Percentiles rank a stretch among this genome's conserved stretches.
phyloP scores from a whole-genome alignment of 768 basidiomycete genomes.

The Lenzites betulinus region DNA sequence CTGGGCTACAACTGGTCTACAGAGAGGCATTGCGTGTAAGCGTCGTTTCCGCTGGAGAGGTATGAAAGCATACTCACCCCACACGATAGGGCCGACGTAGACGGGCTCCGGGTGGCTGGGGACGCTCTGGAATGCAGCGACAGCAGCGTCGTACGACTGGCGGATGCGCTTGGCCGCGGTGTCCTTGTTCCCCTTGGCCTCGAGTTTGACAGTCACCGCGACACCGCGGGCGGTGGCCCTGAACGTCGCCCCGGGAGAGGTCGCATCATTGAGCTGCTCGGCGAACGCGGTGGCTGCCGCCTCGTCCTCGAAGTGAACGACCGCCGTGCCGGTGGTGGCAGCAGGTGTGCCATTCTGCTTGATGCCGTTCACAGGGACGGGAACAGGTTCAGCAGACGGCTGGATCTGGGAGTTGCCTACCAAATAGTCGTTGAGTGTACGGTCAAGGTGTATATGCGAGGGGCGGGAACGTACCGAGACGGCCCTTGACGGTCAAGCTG shows the following conservation, averaged over 20 bases:
- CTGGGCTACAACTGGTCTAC: too few relatives aligned
- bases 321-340: not conserved
- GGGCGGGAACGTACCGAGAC: not conserved
- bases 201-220: not conserved
- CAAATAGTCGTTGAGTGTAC: too few relatives aligned
- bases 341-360: too few relatives aligned
- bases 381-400: too few relatives aligned
- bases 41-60: not conserved
- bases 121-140: not conserved
- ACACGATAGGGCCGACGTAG: not conserved
- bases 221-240: not conserved
- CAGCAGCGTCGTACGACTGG: not conserved
- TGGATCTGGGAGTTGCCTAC: too few relatives aligned
- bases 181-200: not conserved
- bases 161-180: not conserved
- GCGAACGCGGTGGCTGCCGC: not conserved
- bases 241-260: not conserved
- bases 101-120: not conserved
- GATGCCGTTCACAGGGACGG: too few relatives aligned
- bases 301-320: not conserved
- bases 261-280: not conserved
- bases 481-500: not conserved
- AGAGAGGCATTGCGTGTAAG: not conserved
- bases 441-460: too few relatives aligned
- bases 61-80: not conserved